Evolutionary conservation across 345 rosid genomes (phyloP).

Genomic region (Gossypium stocksii): DNA sequence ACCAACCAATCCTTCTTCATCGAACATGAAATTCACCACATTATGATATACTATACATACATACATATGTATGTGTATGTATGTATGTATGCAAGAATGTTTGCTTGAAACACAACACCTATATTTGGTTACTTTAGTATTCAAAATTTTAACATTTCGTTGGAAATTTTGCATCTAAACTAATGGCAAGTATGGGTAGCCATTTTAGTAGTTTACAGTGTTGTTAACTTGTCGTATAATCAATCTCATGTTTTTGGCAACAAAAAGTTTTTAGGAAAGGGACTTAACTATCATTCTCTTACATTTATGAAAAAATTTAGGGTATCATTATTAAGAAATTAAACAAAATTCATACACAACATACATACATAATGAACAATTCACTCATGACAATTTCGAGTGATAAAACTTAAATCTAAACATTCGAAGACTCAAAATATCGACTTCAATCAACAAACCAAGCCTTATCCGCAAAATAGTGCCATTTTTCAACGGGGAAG

Average conservation of each 20-base stretch:
- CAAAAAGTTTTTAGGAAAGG: no score
- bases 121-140: not conserved
- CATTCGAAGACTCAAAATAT: no score
- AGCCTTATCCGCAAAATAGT: not conserved
- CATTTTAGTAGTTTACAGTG: no score
- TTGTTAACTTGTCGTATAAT: no score
- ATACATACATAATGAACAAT: no score
- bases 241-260: not conserved
- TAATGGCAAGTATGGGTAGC: not conserved
- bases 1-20: not conserved
- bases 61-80: not conserved
- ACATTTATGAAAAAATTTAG: no score
- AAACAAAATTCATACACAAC: no score
- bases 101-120: not conserved
- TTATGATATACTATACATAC: not conserved
- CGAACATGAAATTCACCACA: not conserved
- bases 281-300: not conserved
- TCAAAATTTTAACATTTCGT: not conserved
- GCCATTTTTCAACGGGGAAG: not conserved
- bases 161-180: not conserved
- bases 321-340: no score
- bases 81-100: not conserved
- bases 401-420: no score
- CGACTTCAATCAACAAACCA: no score
- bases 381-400: rapidly evolving